These are phyloP conservation scores for Cercospora brassicicola DNA, from an alignment of 2,329 filamentous ascomycete genomes.

Conservation along the genomic window DNA sequence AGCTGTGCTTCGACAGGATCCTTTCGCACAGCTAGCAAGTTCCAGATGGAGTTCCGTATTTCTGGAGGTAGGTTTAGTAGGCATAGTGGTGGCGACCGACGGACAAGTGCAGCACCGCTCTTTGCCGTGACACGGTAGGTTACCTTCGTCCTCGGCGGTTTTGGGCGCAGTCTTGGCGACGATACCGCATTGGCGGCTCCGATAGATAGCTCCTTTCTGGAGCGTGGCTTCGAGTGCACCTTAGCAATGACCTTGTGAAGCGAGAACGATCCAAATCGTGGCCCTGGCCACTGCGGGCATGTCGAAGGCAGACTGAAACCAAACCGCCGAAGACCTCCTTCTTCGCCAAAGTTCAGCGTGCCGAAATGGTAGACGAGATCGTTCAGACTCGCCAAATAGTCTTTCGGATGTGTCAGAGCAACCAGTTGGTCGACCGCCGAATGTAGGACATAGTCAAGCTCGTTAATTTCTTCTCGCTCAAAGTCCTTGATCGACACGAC, in stretches of 20 bases:
- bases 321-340: slow-evolving; percentile 10
- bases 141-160: slow-evolving; percentile 13
- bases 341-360: slow-evolving; percentile 13
- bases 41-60: slow-evolving; percentile 26
- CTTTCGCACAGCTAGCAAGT: slow-evolving; percentile 16
- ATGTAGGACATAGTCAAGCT: slow-evolving; percentile 19
- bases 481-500: slow-evolving; percentile 25
- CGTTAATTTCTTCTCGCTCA: slow-evolving; percentile 13
- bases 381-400: slow-evolving; percentile 6
- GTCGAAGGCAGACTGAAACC: slow-evolving; percentile 24
- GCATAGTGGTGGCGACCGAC: slow-evolving; percentile 19
- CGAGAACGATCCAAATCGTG: slow-evolving; percentile 19
- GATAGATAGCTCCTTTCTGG: not conserved
- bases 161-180: slow-evolving; percentile 5
- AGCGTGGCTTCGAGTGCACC: slow-evolving; percentile 8
- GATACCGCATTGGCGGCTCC: not conserved
- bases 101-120: slow-evolving; percentile 6
- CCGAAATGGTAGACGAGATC: slow-evolving; percentile 23
- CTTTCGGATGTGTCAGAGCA: slow-evolving; percentile 17
- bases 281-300: slow-evolving; percentile 23
- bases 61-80: slow-evolving; percentile 26
- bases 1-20: slow-evolving; percentile 27
- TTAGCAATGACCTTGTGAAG: slow-evolving; percentile 24
- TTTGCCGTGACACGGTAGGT: not conserved
- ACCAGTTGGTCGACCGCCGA: slow-evolving; percentile 26